Conservation (phyloP, 768 basidiomycete species). For the Pholiota microspora region DNA sequence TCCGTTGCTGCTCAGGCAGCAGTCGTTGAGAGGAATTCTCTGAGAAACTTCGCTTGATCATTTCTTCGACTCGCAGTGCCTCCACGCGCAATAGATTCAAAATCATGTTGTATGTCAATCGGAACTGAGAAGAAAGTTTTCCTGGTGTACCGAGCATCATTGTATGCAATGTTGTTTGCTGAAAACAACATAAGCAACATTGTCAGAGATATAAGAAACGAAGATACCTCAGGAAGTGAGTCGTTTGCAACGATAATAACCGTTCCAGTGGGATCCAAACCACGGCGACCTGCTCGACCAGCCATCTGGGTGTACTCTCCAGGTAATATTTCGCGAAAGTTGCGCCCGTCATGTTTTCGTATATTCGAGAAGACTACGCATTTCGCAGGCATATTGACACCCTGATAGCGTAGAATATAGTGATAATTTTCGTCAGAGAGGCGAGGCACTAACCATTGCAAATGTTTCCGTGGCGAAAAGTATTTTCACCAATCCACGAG, state of each 20-base stretch:
- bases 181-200: constrained; percentile 1
- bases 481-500: constrained; percentile 92
- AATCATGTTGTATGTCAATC: constrained; percentile 99
- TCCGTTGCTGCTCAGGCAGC: constrained; percentile 90
- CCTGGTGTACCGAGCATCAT: constrained; percentile 97
- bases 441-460: constrained; percentile 77
- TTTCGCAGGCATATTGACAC: constrained; percentile 99
- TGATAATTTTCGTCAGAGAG: not conserved
- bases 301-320: constrained; percentile 99
- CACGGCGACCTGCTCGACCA: constrained; percentile 94
- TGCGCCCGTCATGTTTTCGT: constrained; percentile 92
- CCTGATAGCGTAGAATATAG: constrained; percentile 44
- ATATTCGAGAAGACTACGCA: constrained; percentile 96
- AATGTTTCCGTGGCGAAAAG: constrained; percentile 99
- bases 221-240: constrained; percentile 76
- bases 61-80: constrained; percentile 94
- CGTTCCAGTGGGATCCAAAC: constrained; percentile 91
- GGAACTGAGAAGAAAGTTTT: constrained; percentile 93
- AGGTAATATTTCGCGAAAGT: constrained; percentile 85
- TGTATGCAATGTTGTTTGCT: constrained; percentile 73
- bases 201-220: not conserved
- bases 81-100: constrained; percentile 95
- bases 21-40: constrained; percentile 94
- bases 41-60: constrained; percentile 99
- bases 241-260: constrained; percentile 89